These are phyloP conservation scores for Fusarium torulosum DNA, from an alignment of 2,329 filamentous ascomycete species.

Conservation along the genomic window DNA sequence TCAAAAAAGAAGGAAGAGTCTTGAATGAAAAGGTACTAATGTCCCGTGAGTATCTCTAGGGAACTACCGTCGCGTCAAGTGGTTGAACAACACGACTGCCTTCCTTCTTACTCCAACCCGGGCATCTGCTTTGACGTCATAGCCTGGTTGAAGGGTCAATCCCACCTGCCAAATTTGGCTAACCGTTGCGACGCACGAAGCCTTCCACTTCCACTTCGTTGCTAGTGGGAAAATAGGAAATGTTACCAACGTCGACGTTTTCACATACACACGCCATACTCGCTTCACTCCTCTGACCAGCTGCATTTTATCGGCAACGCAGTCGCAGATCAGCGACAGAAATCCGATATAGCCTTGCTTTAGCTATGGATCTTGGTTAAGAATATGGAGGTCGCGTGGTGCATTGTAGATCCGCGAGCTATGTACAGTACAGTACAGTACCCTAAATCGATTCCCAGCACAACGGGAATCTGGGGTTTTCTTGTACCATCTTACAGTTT, in stretches of 20 bases:
- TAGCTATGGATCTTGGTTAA: conserved; percentile 4
- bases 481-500: background rate
- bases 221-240: background rate
- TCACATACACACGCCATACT: background rate
- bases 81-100: background rate
- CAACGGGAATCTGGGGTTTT: conserved; percentile 28
- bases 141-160: conserved; percentile 1
- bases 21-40: no score
- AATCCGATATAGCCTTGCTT: background rate
- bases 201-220: background rate
- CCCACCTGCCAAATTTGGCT: conserved; percentile 32
- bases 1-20: no score
- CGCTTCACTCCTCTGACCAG: background rate
- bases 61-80: background rate
- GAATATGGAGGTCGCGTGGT: conserved; percentile 21
- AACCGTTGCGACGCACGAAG: conserved; percentile 3
- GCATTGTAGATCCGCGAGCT: conserved; percentile 16
- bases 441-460: conserved; percentile 21
- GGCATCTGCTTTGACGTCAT: conserved; percentile 32
- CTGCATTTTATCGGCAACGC: background rate
- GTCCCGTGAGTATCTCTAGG: no score
- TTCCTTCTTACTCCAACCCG: background rate
- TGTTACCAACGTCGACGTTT: background rate
- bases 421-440: background rate
- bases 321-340: background rate